Evolutionary conservation across 1,284 basidiomycete species (phyloP), one percentile per base, ranked within the genome.

Genomic region (Calocybe gambosa): DNA sequence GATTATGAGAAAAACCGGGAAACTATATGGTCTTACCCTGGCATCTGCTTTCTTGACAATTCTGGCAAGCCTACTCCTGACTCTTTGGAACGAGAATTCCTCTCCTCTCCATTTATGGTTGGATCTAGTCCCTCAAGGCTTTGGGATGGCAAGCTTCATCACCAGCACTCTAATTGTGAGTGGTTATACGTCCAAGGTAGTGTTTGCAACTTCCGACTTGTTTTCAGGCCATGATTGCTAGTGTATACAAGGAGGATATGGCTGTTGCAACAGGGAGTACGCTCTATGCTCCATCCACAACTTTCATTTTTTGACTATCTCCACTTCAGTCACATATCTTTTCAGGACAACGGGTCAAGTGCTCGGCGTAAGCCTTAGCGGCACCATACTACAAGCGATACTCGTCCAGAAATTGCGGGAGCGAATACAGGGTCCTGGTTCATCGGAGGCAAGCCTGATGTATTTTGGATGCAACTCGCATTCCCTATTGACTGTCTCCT

Each of bases 261-360:
- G 81, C 91, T 1, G 80, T 93, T 25, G 90, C 89, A 41, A 93
- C 87, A 29, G 89, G 89, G 60, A 85, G 90, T 93, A 66, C 68
- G 89, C 73, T 4, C 15, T 47, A 49, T 35, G 20, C 18, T 2
- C 49, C 23, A 35, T 50, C 31, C 44, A 39, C 48, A 35, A n/a
- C 38, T 42, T 45, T 6, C 8, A 26, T 29, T 47, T 53, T 19
- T 56, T 25, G 12, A 2, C 26, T 28, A 5, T 37, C 28, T 26
- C 42, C 47, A 29, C 49, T 53, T 29, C 57, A 93, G 90, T 93
- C 56, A 90, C 89, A 19, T 94, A 94, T 67, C 71, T 93, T 42
- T 93, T 92, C 70, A 75, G 91, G 56, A 93, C 90, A 4, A 89
- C 89, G 9, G 92, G 92, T 12, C 92, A 94, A 68, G 92, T 93